Conservation (phyloP, 306 rosid species). For the Lathyrus sativus region DNA sequence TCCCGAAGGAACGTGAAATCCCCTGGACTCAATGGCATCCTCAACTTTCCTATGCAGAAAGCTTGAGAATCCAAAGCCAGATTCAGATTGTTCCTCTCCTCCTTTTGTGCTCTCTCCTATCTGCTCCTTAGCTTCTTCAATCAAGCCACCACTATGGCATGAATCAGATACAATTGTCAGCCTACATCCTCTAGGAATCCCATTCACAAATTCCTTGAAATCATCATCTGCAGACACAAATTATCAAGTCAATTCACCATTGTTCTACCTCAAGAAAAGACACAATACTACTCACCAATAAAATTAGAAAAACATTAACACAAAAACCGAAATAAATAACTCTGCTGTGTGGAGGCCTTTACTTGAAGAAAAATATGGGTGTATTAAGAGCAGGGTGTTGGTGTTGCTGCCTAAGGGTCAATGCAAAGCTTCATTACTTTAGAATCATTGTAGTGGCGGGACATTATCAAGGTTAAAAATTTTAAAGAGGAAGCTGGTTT, state of each 20-base stretch:
- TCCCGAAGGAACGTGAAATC: slow-evolving; percentile 65
- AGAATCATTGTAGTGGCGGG: too few relatives aligned
- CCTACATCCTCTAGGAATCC: slow-evolving; percentile 60
- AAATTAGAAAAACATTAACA: neutral
- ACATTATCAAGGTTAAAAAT: too few relatives aligned
- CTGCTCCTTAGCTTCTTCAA: slow-evolving; percentile 75
- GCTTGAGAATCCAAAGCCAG: slow-evolving; percentile 58
- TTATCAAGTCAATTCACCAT: neutral
- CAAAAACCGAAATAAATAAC: neutral
- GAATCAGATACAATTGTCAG: slow-evolving; percentile 92
- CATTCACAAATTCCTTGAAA: slow-evolving; percentile 75
- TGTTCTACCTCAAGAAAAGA: neutral
- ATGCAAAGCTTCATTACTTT: too few relatives aligned
- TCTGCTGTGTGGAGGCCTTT: too few relatives aligned
- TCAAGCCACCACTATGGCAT: slow-evolving; percentile 89
- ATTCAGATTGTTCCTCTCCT: slow-evolving; percentile 37
- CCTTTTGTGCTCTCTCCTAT: slow-evolving; percentile 80
- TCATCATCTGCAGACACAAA: slow-evolving; percentile 68
- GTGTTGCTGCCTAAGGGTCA: too few relatives aligned
- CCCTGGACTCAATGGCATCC: slow-evolving; percentile 69
- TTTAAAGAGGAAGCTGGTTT: too few relatives aligned
- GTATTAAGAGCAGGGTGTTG: too few relatives aligned
- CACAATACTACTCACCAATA: neutral
- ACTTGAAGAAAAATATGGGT: too few relatives aligned
- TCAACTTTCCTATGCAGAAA: slow-evolving; percentile 60